Evolutionary conservation across 2,329 filamentous ascomycete genomes (phyloP).

Genomic region (Diaporthe amygdali): DNA sequence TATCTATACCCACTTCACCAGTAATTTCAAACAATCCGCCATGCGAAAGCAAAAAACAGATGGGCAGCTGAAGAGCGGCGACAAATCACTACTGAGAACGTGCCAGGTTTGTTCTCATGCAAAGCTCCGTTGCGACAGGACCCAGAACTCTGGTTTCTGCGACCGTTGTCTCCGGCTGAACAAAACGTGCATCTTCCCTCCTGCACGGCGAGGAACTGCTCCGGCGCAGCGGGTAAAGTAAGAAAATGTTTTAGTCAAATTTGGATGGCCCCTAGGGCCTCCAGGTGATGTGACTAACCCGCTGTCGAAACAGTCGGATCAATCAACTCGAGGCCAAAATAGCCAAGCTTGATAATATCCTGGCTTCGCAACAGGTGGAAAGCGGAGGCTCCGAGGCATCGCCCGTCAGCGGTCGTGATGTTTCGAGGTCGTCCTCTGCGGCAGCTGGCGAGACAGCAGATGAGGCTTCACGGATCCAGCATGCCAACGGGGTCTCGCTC

Average conservation of each 20-base stretch:
- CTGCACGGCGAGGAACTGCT: conserved; percentile 27
- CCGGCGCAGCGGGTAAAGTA: background rate
- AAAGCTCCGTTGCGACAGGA: conserved; percentile 41
- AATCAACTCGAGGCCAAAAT: background rate
- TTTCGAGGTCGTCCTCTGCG: background rate
- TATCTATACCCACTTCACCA: background rate
- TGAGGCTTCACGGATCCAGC: background rate
- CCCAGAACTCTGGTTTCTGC: conserved; percentile 38
- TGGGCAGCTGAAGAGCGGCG: background rate
- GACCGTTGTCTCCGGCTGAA: conserved; percentile 38
- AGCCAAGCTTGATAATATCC: background rate
- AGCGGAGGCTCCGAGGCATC: background rate
- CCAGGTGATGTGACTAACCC: background rate
- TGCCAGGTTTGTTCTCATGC: conserved; percentile 42
- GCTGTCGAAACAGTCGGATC: background rate
- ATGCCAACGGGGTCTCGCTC: background rate
- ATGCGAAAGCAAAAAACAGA: background rate
- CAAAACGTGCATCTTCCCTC: conserved; percentile 39
- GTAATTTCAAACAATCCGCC: background rate
- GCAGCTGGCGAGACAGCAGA: background rate
- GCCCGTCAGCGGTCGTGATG: background rate
- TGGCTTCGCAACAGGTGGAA: background rate
- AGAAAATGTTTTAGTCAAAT: background rate
- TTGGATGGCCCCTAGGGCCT: too few species aligned
- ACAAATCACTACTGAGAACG: conserved; percentile 32